A percentile compares a stretch with the other conserved stretches of the same genome.
Evolutionary conservation across 441 rosid species (phyloP).

Genomic region (Manihot esculenta): DNA sequence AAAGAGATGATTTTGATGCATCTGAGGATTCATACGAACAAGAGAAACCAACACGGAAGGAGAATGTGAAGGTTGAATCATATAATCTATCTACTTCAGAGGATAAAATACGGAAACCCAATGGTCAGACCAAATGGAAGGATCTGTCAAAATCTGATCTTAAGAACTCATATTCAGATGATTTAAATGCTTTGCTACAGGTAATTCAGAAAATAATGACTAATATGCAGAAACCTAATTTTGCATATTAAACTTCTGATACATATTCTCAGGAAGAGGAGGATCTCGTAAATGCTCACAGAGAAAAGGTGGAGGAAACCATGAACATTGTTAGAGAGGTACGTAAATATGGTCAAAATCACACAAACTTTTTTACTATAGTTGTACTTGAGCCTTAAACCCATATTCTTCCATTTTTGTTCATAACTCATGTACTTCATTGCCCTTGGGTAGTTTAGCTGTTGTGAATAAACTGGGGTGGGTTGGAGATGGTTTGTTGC

Average conservation of each 20-base stretch:
- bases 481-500: neutral
- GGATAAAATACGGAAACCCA: conserved; percentile 56
- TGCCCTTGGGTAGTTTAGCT: neutral
- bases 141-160: conserved; percentile 51
- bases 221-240: conserved; percentile 5
- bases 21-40: conserved; percentile 66
- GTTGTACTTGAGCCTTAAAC: neutral
- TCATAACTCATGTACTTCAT: neutral
- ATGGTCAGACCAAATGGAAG: conserved; percentile 51
- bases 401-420: neutral
- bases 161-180: conserved; percentile 44
- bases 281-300: conserved; percentile 64
- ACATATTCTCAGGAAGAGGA: conserved; percentile 56
- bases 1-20: conserved; percentile 67
- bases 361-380: too few species aligned
- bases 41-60: conserved; percentile 71
- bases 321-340: conserved; percentile 70
- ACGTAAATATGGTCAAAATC: conserved; percentile 7
- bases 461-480: neutral
- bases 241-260: conserved; percentile 1
- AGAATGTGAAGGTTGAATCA: conserved; percentile 63
- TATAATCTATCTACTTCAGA: conserved; percentile 40
- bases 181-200: conserved; percentile 58
- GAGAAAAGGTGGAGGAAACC: conserved; percentile 65
- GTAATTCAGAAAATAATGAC: conserved; percentile 23